Percentiles rank a stretch among this genome's conserved stretches.
Evolutionary conservation across 148 eudicot species (phyloP).

Genomic region (Camellia granthamiana): DNA sequence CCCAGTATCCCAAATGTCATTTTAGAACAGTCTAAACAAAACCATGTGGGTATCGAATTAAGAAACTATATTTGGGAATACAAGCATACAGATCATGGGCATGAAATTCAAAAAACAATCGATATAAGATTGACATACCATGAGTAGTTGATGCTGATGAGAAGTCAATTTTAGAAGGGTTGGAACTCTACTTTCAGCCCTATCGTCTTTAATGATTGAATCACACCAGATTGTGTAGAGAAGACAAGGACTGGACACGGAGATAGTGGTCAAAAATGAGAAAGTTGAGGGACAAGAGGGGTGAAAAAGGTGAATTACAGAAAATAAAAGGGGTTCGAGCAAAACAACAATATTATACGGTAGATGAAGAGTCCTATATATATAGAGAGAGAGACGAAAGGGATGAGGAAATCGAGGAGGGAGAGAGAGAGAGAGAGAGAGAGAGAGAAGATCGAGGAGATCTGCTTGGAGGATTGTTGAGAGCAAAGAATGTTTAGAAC

Average conservation of each 20-base stretch:
- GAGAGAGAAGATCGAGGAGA: no score
- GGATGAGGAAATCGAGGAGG: not conserved
- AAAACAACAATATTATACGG: no score
- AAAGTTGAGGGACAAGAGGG: not conserved
- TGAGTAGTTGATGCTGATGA: not conserved
- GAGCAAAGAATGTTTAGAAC: not conserved
- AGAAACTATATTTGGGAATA: no score
- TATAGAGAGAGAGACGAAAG: not conserved
- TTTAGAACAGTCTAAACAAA: not conserved
- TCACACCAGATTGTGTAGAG: not conserved
- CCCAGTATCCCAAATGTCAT: conserved; percentile 14
- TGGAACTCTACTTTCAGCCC: not conserved
- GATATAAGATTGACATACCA: not conserved
- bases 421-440: not conserved
- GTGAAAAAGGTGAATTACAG: not conserved
- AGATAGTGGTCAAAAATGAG: not conserved
- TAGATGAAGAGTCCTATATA: not conserved
- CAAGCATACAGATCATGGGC: not conserved
- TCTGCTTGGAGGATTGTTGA: not conserved
- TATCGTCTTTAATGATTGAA: not conserved
- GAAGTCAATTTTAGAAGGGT: not conserved
- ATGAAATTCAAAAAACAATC: not conserved
- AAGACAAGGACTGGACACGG: not conserved
- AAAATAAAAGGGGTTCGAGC: not conserved
- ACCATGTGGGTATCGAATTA: not conserved